Base-by-base conservation (phyloP, 2,329 filamentous ascomycete genomes). In the Grosmannia penicillata region DNA sequence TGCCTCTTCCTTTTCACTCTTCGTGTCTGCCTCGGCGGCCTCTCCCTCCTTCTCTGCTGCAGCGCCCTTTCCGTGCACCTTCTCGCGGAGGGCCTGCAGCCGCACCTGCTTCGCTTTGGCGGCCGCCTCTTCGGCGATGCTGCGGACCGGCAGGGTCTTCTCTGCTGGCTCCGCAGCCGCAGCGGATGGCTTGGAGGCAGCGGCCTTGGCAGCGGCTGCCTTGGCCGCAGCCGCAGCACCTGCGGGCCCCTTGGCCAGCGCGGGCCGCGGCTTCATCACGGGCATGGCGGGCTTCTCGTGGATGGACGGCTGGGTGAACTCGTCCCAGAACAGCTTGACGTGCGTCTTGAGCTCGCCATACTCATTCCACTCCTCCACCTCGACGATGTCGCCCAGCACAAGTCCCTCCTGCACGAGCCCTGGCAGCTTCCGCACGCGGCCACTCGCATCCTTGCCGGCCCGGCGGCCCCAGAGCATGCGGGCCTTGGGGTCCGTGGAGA, bases 301-400 rank as follows among this genome's bases (percentile, higher is more conserved):
- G 59, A 71, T 66, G 54, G 64, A 55, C 25, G 70, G 68, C 48
- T 74, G 71, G 35, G 71, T 75, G 50, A 62, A 63, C 48, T 76
- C 72, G 60, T 77, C 72, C 55, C 71, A 71, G 59, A 70, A 74
- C 48, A 80, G 72, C 43, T 68, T 76, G 50, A 96, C 75, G 51
- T 89, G 81, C 59, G 89, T 75, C 58, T 86, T 85, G 44, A 98
- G 72, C 61, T 96, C 89, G 59, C 86, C 86, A 59, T 93, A 95
- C 58, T 98, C 91, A 64, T 98, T 98, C 91, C 89, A 96, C 56
- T 98, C 91, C 61, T 98, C 91, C 46, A 96, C 76, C 59, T 96
- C 80, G 46, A 89, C 81, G 36, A 95, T 70, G 56, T 95, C 91
- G 41, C 84, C 91, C 38, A 98, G 58, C 15, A 96, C 78, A 43